A percentile compares a stretch with the other conserved stretches of the same genome.
phyloP scores from a whole-genome alignment of 1,139 yeast species.

The Geotrichum restrictum region DNA sequence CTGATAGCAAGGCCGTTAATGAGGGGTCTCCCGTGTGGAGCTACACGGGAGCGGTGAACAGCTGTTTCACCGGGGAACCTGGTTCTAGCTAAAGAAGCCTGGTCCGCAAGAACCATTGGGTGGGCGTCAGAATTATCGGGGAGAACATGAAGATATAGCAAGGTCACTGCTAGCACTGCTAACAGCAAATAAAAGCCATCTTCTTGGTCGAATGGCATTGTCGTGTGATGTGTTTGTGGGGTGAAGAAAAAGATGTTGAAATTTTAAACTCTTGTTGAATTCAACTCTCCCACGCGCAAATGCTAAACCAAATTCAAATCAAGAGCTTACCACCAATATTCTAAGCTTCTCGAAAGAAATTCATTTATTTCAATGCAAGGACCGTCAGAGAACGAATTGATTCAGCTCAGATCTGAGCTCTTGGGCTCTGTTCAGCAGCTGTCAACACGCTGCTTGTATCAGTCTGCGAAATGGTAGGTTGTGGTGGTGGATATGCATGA shows the following conservation, averaged over 20 bases:
- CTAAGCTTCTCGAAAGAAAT: too few relatives aligned
- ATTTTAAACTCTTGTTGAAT: too few relatives aligned
- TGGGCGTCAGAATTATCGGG: constrained; percentile 48
- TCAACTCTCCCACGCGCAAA: too few relatives aligned
- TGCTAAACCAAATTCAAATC: too few relatives aligned
- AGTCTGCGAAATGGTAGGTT: constrained; percentile 70
- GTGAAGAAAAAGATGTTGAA: neutral
- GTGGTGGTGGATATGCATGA: neutral
- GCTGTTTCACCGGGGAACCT: constrained; percentile 56
- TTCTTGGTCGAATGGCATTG: constrained; percentile 21
- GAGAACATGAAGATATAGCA: constrained; percentile 29
- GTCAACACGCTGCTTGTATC: constrained; percentile 52
- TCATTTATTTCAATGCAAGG: constrained; percentile 17
- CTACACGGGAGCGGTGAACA: constrained; percentile 56
- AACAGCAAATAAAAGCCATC: constrained; percentile 28
- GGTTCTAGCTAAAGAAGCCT: constrained; percentile 52
- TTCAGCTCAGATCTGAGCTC: constrained; percentile 37
- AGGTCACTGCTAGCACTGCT: constrained; percentile 23
- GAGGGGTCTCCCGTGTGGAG: constrained; percentile 40
- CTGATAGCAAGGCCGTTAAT: constrained; percentile 53
- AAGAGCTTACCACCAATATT: too few relatives aligned
- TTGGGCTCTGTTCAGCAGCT: constrained; percentile 42
- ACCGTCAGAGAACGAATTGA: constrained; percentile 15
- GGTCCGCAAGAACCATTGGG: constrained; percentile 51
- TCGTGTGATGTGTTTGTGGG: neutral